Percentiles rank a stretch among this genome's conserved stretches.
phyloP scores from a whole-genome alignment of 2,329 filamentous ascomycete genomes.

The Trematosphaeria pertusa region DNA sequence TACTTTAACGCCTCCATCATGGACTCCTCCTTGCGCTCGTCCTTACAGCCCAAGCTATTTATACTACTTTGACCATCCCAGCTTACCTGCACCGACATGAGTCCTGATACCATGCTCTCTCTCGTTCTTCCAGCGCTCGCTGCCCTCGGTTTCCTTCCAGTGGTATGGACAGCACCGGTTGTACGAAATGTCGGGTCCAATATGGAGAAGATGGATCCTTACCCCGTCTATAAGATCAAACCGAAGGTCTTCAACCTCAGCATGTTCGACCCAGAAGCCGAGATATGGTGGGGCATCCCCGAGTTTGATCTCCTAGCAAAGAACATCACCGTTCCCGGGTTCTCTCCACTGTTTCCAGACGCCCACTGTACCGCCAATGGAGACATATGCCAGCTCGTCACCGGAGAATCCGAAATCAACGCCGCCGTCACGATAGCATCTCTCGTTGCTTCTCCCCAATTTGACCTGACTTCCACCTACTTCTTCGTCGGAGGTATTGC shows the following conservation, averaged over 20 bases:
- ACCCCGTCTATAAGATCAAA: constrained; percentile 52
- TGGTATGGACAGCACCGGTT: too few species aligned
- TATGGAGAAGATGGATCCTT: neutral
- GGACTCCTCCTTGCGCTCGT: too few species aligned
- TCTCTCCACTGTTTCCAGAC: constrained; percentile 70
- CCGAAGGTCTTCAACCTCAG: constrained; percentile 70
- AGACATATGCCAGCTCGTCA: constrained; percentile 71
- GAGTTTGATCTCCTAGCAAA: constrained; percentile 64
- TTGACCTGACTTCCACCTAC: constrained; percentile 72
- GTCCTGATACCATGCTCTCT: too few species aligned
- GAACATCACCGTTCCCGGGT: constrained; percentile 66
- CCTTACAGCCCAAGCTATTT: too few species aligned
- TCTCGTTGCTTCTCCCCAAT: constrained; percentile 65
- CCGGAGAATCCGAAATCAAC: constrained; percentile 68
- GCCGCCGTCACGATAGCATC: constrained; percentile 71
- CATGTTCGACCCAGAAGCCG: constrained; percentile 57
- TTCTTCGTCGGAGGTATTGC: constrained; percentile 76
- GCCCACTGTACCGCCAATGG: constrained; percentile 68
- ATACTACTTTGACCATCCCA: too few species aligned
- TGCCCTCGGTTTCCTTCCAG: too few species aligned
- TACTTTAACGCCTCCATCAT: too few species aligned
- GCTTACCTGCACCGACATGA: too few species aligned
- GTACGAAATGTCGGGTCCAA: too few species aligned
- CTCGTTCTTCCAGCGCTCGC: too few species aligned
- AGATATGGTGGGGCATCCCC: constrained; percentile 63